Base-by-base conservation (phyloP, 257 asterid genomes). In the Solanum pimpinellifolium region DNA sequence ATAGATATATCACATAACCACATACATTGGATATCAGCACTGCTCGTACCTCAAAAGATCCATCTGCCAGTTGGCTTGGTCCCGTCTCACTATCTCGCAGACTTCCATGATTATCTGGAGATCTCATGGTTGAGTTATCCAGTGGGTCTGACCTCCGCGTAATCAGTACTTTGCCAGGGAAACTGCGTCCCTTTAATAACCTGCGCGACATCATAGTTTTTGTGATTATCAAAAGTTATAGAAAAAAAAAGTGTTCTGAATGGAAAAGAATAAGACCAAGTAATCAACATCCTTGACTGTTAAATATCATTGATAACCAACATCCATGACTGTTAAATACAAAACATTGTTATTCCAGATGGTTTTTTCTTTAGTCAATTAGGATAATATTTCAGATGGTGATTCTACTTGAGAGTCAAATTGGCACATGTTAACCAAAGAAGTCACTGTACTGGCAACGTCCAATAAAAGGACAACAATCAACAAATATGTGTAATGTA, bases 161-260 rank as follows among this genome's bases (percentile, higher is more conserved):
- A 86, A 95, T 95, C 88, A 96, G 90, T 89, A 97, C 91, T 90
- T 96, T 97, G 82, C 99, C 99, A 73, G 99, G 99, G 88, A 97
- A 96, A 91, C 97, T 96, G 46, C 99, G 98, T 82, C 99, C 99
- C 91, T 95, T 97, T 65, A 95, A 96, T 93, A 97, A 92, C 88
- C 99, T 96, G 92, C 72, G 62, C 52, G 83, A 25, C 56, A 85
- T 86, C 87, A 42, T 68, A 85, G 37, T 47, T 85, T 85, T 39
- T 41, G 66, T 44, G 44, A 85, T 80, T 47, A 49, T 47, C 41
- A 80, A 18, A 80, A 27, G 29, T 76, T 27, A 46, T 4, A 27
- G 27, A 15, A 46, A 78, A 76, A 56, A 7, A 44, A 27, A 66
- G 84, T 46, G 41, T 46, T 78, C 62, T 8, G n/a, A 77, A 23